Base-by-base conservation (phyloP, 129 eudicot species). In the Flaveria brownii region DNA sequence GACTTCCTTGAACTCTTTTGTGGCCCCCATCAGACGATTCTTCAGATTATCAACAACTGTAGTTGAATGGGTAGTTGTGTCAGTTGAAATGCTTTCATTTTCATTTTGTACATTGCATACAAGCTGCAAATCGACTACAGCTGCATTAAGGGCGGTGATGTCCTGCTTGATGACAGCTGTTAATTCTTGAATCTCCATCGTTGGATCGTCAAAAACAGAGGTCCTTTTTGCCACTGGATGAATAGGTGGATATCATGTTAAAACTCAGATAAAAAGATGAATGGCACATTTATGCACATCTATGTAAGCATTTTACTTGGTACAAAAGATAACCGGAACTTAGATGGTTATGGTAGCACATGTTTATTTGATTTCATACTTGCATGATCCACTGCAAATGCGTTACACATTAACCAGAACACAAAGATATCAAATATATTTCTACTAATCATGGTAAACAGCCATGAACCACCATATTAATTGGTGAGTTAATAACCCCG, bases 161-260 rank as follows among this genome's bases (percentile, higher is more conserved):
- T 90, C 98, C 84, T 93, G 97, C 85, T 93, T 93, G 78, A 93
- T 93, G 71, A 93, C 91, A 73, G 96, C 88, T 17, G 98, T 93
- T 76, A 93, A 68, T 87, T 93, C 98, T 78, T 93, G 97, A 77
- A 93, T 93, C 83, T 93, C 98, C 80, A 81, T 51, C 2, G 92
- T 88, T 69, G 98, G 98, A 78, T 93, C 98, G 54, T 90, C 89
- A 79, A 93, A 93, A 71, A 87, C 96, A 20, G 92, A 87, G n/a
- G 92, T 90, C 76, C 86, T 81, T 84, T 93, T 93, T 70, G 97
- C 98, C 96, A 93, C 98, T 93, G 84, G 3, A 63, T 75, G 46
- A 20, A 71, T 25, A 60, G 64, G 66, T 68, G 51, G 46, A 49
- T 77, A 68, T 50, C 49, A 75, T 56, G 56, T 83, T 46, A 43